Evolutionary conservation across 106 monocot genomes (phyloP), one percentile per base, ranked within the genome.

Genomic region (Allium sativum): DNA sequence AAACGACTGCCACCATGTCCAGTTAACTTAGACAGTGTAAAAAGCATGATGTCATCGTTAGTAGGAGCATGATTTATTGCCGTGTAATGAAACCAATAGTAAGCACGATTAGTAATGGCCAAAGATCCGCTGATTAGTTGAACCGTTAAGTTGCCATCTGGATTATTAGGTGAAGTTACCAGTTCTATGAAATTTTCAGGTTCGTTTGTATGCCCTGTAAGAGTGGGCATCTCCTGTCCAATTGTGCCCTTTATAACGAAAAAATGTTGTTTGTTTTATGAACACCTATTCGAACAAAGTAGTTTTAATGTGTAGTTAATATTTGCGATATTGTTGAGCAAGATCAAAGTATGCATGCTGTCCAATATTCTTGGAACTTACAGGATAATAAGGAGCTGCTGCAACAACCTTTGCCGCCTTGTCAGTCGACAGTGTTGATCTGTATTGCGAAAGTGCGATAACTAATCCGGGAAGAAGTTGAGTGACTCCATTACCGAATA

Each of bases 81-180:
- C 1, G 88, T 62, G 71, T 69, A 87, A 51, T 88, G 88, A 42
- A 84, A 87, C 92, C 92, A 93, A 48, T 87, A 93, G 60, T 93
- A 93, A 4, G 76, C 81, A 68, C 68, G 81, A 21, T 93, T 87
- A 22, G 69, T n/a, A 62, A 84, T 82, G 61, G 70, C 81, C 3
- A 74, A 70, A 0, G 87, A 71, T 20, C 79, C 72, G 20, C 52
- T 53, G 42, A 93, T 68, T 40, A 75, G 81, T 2, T 87, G 44
- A 12, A 45, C 46, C 21, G 53, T 45, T 21, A 79, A 42, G 8
- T 15, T 20, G 6, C 72, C 68, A 45, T 93, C 87, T 0, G 87
- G 92, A 52, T 93, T 87, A 68, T 88, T 87, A 0, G 92, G 92
- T 4, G 87, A 83, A 6, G 92, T 92, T 11, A 92, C 92, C 22